These are phyloP conservation scores for Lactarius sp. DNA, from an alignment of 768 basidiomycete species.

Conservation along the genomic window DNA sequence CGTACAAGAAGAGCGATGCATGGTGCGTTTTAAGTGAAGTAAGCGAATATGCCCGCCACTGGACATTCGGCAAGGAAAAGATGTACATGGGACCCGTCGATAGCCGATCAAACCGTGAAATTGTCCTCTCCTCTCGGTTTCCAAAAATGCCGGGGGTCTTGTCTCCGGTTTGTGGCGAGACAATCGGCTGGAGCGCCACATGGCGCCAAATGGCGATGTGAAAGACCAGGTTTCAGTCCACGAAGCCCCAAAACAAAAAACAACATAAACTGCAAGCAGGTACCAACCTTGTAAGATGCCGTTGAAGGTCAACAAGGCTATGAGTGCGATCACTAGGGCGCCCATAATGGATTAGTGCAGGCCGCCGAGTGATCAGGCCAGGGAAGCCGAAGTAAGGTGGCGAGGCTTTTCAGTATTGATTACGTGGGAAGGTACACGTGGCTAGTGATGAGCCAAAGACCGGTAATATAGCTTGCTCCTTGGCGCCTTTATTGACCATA, in stretches of 20 bases:
- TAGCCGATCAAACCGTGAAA: slow-evolving; percentile 15
- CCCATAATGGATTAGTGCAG: slow-evolving; percentile 23
- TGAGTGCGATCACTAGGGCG: slow-evolving; percentile 21
- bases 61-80: slow-evolving; percentile 14
- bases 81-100: slow-evolving; percentile 7
- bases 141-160: slow-evolving; percentile 5
- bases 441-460: not conserved
- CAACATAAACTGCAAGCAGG: slow-evolving; percentile 12
- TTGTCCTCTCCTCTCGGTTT: not conserved
- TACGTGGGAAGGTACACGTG: slow-evolving; percentile 22
- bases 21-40: slow-evolving; percentile 22
- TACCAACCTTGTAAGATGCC: slow-evolving; percentile 23
- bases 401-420: slow-evolving; percentile 11
- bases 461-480: not conserved
- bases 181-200: slow-evolving; percentile 16
- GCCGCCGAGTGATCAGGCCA: slow-evolving; percentile 7
- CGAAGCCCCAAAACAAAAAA: slow-evolving; percentile 5
- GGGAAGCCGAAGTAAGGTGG: slow-evolving; percentile 9
- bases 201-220: slow-evolving; percentile 17
- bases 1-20: slow-evolving; percentile 12
- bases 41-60: slow-evolving; percentile 19
- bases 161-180: slow-evolving; percentile 24
- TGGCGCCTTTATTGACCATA: not conserved
- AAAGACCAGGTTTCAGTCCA: slow-evolving; percentile 17
- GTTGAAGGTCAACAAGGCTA: slow-evolving; percentile 15